Base-by-base conservation (phyloP, 2,329 filamentous ascomycete genomes). In the Bipolaris oryzae region DNA sequence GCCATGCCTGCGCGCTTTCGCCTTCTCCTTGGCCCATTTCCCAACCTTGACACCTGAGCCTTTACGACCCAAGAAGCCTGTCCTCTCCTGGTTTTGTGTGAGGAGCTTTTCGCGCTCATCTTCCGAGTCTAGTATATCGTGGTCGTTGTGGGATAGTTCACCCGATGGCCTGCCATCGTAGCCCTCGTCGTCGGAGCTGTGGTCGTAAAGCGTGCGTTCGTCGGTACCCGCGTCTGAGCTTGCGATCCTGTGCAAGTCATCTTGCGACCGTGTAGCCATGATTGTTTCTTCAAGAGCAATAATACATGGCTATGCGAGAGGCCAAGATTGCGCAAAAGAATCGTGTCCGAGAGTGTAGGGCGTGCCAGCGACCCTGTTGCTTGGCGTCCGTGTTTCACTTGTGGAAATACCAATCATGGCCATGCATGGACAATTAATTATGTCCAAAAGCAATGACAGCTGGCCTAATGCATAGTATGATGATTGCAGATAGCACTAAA, bases 51-150 rank as follows among this genome's bases (percentile, higher is more conserved):
- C 65, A 34, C 63, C 54, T 5, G 66, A 72, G 53, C 58, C 67
- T 45, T 62, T 61, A 7, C 75, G 52, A 3, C 66, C 60, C 51
- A 77, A 70, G 9, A 76, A 45, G 9, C 61, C 58, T 55, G 60
- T 33, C 20, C 62, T 37, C 3, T 68, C 63, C 35, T 69, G 67
- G 50, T 71, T 64, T 21, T 71, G 67, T 25, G 71, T 67, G 52
- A 81, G 63, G 34, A 81, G 62, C 44, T 72, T 65, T 63, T 81
- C 79, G 37, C 77, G 74, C 64, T 81, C 80, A 49, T 81, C 79
- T 59, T 81, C 79, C 9, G 77, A 77, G 23, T 77, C 74, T n/a
- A 80, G 57, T 7, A 80, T 74, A 35, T 78, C 76, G 31, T 73
- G 68, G 47, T 79, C 78, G 54, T 60, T 64, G 35, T 71, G 70